Evolutionary conservation across 805 yeast genomes (phyloP).

Genomic region (Scheffersomyces coipomensis): DNA sequence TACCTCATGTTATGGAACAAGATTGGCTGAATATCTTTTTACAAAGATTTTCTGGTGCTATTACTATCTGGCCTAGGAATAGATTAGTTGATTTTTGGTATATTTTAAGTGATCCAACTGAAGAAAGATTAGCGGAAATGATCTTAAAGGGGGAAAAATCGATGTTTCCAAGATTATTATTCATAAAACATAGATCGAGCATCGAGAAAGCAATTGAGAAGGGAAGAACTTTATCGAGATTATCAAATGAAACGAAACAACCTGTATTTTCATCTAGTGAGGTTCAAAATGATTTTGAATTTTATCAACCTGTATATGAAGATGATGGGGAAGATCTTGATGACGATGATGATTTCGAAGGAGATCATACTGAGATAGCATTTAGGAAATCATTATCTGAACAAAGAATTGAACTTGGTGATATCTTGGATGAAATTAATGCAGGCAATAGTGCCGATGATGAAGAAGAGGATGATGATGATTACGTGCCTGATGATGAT

Average conservation of each 20-base stretch:
- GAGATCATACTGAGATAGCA: not conserved
- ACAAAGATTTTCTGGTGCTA: conserved; percentile 71
- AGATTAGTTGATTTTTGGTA: conserved; percentile 57
- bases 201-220: conserved; percentile 64
- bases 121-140: conserved; percentile 52
- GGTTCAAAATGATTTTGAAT: conserved; percentile 2
- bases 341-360: conserved; percentile 1
- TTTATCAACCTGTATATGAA: conserved; percentile 4
- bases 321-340: conserved; percentile 2
- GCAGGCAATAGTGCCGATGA: not conserved
- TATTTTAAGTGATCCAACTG: conserved; percentile 68
- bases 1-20: conserved; percentile 68
- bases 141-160: conserved; percentile 62
- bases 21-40: conserved; percentile 81
- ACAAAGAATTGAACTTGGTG: not conserved
- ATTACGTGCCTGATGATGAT: conserved; percentile 7
- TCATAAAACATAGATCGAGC: conserved; percentile 59
- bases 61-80: conserved; percentile 75
- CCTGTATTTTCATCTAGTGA: not conserved
- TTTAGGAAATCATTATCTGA: not conserved
- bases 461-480: conserved; percentile 8
- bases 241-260: conserved; percentile 14
- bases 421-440: not conserved
- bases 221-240: conserved; percentile 38
- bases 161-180: conserved; percentile 64